Conservation (phyloP, 2,329 filamentous ascomycete species). For the Penicillium vulpinum region DNA sequence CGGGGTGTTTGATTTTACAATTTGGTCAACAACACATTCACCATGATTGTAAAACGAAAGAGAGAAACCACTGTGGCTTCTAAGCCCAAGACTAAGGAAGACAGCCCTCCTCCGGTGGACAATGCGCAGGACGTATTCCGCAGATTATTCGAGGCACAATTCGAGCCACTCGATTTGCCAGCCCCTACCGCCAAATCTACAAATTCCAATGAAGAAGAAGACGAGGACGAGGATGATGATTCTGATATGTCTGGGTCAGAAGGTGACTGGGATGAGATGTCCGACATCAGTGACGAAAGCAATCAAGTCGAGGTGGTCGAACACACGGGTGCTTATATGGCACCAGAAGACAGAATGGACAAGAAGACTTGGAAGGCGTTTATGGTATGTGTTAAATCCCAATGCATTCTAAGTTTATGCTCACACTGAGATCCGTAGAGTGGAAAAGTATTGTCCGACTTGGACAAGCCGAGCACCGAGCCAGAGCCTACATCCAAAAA, state of each 20-base stretch:
- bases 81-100: slow-evolving; percentile 23
- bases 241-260: slow-evolving; percentile 34
- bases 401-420: neutral
- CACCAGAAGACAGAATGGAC: slow-evolving; percentile 52
- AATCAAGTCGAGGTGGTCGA: slow-evolving; percentile 62
- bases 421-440: slow-evolving; percentile 27
- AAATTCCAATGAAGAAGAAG: slow-evolving; percentile 27
- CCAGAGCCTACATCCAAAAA: slow-evolving; percentile 27
- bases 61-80: slow-evolving; percentile 40
- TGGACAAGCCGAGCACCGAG: slow-evolving; percentile 17
- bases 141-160: slow-evolving; percentile 83
- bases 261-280: slow-evolving; percentile 66
- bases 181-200: slow-evolving; percentile 8
- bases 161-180: slow-evolving; percentile 65
- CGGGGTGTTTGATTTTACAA: neutral
- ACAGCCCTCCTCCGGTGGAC: slow-evolving; percentile 23
- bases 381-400: slow-evolving; percentile 57
- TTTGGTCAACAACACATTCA: slow-evolving; percentile 10
- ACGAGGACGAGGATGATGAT: slow-evolving; percentile 27
- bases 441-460: slow-evolving; percentile 50
- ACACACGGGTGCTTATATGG: slow-evolving; percentile 52
- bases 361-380: slow-evolving; percentile 75
- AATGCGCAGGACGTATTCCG: slow-evolving; percentile 71
- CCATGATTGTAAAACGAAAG: slow-evolving; percentile 52
- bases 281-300: slow-evolving; percentile 49